Evolutionary conservation across 164 flowering plant species (phyloP).

Genomic region (Akebia trifoliata): DNA sequence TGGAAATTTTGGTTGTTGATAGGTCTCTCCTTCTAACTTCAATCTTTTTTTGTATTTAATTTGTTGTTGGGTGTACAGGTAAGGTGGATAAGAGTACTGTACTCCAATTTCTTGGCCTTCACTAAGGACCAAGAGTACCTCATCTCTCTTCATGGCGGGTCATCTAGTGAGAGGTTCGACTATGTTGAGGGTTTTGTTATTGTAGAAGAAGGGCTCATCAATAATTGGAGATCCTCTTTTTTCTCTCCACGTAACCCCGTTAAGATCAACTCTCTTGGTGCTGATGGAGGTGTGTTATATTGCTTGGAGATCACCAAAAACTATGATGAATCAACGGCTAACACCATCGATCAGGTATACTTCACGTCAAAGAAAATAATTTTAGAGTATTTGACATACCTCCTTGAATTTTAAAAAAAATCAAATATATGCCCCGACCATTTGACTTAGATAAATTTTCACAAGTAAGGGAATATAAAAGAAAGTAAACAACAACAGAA

Average conservation of each 20-base stretch:
- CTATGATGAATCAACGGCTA: slow-evolving; percentile 44
- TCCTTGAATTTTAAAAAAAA: no score
- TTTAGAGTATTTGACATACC: no score
- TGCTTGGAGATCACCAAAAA: slow-evolving; percentile 88
- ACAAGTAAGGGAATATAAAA: no score
- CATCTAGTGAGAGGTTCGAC: slow-evolving; percentile 52
- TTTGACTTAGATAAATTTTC: no score
- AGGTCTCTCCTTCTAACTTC: slow-evolving; percentile 14
- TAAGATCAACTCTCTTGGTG: slow-evolving; percentile 51
- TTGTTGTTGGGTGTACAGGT: slow-evolving; percentile 41
- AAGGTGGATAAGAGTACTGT: slow-evolving; percentile 83
- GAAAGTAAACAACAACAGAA: no score
- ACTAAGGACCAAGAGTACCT: slow-evolving; percentile 82
- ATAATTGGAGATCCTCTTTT: slow-evolving; percentile 94
- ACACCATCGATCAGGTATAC: slow-evolving; percentile 71
- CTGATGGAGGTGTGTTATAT: slow-evolving; percentile 57
- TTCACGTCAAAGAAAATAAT: no score
- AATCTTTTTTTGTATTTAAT: slow-evolving; percentile 12
- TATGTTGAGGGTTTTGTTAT: slow-evolving; percentile 94
- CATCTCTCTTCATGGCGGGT: slow-evolving; percentile 59
- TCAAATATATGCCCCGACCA: no score
- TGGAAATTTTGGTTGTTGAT: slow-evolving; percentile 34
- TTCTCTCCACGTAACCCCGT: slow-evolving; percentile 83
- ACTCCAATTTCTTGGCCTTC: slow-evolving; percentile 67
- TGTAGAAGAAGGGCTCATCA: slow-evolving; percentile 80